Conservation (phyloP, 306 rosid species). For the Luffa aegyptiaca region DNA sequence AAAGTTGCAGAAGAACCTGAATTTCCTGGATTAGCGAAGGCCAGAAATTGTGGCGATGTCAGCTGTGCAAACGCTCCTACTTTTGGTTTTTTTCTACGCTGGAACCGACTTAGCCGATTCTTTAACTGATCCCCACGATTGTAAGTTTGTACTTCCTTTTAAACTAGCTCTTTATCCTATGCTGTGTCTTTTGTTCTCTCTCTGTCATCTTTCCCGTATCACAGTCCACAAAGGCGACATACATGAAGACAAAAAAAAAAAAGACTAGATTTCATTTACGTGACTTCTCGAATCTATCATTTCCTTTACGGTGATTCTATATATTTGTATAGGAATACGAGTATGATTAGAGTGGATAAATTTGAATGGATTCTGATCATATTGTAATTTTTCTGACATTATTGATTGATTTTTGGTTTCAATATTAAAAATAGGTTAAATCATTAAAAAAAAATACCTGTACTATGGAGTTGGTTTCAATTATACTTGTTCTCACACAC, state of each 20-base stretch:
- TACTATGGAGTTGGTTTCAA: too few relatives aligned
- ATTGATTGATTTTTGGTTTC: background rate
- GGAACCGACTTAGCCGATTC: background rate
- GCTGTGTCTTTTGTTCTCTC: background rate
- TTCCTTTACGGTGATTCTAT: background rate
- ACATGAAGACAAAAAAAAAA: background rate
- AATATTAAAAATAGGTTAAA: too few relatives aligned
- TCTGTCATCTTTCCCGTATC: background rate
- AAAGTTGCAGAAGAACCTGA: background rate
- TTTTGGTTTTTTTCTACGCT: background rate
- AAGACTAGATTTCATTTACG: background rate
- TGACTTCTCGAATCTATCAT: background rate
- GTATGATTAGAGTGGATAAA: background rate
- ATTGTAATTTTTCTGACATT: background rate
- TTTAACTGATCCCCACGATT: background rate
- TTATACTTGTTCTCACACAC: too few relatives aligned
- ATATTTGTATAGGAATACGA: background rate
- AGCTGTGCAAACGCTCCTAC: background rate
- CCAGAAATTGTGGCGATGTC: background rate
- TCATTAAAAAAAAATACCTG: too few relatives aligned
- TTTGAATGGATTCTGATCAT: background rate
- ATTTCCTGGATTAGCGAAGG: background rate
- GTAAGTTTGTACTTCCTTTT: background rate
- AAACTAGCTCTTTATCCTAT: background rate
- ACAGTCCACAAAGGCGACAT: background rate